These are phyloP conservation scores for Mortierella claussenii DNA, from an alignment of 192 early-diverging fungal genomes.

Conservation along the genomic window DNA sequence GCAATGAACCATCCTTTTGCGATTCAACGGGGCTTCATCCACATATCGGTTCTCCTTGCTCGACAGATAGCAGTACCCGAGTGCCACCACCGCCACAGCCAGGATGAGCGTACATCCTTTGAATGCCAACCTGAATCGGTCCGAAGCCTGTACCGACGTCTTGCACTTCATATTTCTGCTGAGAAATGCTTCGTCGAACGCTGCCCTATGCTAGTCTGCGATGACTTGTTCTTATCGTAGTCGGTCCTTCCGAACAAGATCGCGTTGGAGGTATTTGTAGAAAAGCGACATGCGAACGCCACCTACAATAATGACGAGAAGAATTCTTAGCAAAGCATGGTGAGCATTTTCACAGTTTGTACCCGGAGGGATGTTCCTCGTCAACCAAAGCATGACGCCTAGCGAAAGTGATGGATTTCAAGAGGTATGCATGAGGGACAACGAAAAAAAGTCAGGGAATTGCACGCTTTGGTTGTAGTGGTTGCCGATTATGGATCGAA, in stretches of 20 bases:
- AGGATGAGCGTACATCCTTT: background rate
- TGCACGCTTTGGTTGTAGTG: background rate
- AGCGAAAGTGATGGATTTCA: background rate
- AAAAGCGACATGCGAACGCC: slow-evolving; percentile 16
- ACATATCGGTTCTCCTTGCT: slow-evolving; percentile 12
- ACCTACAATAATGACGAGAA: slow-evolving; percentile 6
- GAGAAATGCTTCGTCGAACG: background rate
- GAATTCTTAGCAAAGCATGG: slow-evolving; percentile 12
- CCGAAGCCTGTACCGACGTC: slow-evolving; percentile 17
- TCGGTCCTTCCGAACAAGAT: slow-evolving; percentile 9
- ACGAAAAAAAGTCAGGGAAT: background rate
- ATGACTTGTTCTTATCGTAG: background rate
- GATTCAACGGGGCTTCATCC: slow-evolving; percentile 11
- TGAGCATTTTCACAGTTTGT: slow-evolving; percentile 30
- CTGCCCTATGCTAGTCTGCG: background rate
- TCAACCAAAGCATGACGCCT: slow-evolving; percentile 13
- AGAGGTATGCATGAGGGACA: too few relatives aligned
- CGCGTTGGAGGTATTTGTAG: slow-evolving; percentile 21
- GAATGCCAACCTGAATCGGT: slow-evolving; percentile 9
- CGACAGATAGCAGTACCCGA: slow-evolving; percentile 26
- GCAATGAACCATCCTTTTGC: slow-evolving; percentile 36
- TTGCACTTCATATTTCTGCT: background rate
- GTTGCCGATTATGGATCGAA: background rate
- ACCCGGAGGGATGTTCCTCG: slow-evolving; percentile 16
- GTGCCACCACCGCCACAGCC: slow-evolving; percentile 1